Percentiles rank a stretch among this genome's conserved stretches.
phyloP scores from a whole-genome alignment of 1,284 basidiomycete genomes.

The Schizophyllum amplum region DNA sequence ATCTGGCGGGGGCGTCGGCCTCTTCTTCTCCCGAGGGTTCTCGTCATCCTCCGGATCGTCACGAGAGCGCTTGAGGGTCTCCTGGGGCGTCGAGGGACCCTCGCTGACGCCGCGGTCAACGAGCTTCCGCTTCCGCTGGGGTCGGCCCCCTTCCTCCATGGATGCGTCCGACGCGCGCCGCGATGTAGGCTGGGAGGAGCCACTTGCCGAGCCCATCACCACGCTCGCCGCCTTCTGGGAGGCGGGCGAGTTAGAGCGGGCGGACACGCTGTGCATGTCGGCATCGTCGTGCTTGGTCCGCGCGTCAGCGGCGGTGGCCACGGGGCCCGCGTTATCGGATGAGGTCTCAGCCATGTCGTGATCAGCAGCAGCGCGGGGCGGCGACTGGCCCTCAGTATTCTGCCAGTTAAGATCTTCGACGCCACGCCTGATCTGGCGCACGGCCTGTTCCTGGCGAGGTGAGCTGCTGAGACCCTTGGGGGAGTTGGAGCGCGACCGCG shows the following conservation, averaged over 20 bases:
- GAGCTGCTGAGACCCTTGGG: constrained; percentile 41
- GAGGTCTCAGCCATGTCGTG: constrained; percentile 12
- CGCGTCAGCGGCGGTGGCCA: no score
- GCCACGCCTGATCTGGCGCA: constrained; percentile 67
- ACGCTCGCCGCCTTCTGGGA: constrained; percentile 1
- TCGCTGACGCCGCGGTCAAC: constrained; percentile 47
- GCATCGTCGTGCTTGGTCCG: constrained; percentile 5
- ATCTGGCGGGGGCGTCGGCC: constrained; percentile 63
- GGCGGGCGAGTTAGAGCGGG: not conserved
- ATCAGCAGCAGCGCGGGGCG: constrained; percentile 16
- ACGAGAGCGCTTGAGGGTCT: constrained; percentile 40
- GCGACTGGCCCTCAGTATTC: constrained; percentile 30
- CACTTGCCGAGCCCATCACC: constrained; percentile 1
- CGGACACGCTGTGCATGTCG: not conserved
- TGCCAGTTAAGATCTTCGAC: constrained; percentile 70
- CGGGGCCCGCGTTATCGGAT: constrained; percentile 7
- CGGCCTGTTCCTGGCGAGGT: constrained; percentile 66
- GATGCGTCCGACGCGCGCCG: constrained; percentile 1
- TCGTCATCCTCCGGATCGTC: constrained; percentile 49
- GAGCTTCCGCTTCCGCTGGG: constrained; percentile 59
- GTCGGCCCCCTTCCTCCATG: constrained; percentile 23
- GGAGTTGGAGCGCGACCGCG: constrained; percentile 35
- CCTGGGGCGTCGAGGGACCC: constrained; percentile 33
- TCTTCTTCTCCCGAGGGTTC: constrained; percentile 54
- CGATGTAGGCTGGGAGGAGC: not conserved